Percentiles rank a stretch among this genome's conserved stretches.
phyloP scores from a whole-genome alignment of 768 basidiomycete genomes.

The Chalciporus pseudorubinellus region DNA sequence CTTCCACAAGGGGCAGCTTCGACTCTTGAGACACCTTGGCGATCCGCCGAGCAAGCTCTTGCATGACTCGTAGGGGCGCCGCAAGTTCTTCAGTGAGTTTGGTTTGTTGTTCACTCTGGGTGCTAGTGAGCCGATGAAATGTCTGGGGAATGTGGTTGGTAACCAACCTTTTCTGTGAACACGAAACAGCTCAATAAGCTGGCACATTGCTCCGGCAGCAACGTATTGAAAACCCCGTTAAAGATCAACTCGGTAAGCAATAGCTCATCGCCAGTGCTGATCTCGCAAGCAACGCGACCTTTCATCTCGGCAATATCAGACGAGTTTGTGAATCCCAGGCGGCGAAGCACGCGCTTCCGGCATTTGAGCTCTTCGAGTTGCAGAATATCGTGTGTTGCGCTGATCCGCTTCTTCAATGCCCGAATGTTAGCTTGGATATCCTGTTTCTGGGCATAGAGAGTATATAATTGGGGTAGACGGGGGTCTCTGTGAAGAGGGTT shows the following conservation, averaged over 20 bases:
- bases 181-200: constrained; percentile 97
- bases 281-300: constrained; percentile 97
- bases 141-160: neutral
- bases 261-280: constrained; percentile 95
- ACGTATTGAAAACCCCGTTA: constrained; percentile 90
- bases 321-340: constrained; percentile 84
- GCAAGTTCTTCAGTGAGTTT: constrained; percentile 93
- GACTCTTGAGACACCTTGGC: constrained; percentile 97
- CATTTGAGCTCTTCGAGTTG: constrained; percentile 96
- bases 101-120: constrained; percentile 78
- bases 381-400: constrained; percentile 86
- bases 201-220: constrained; percentile 90
- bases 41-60: constrained; percentile 91
- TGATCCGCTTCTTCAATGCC: constrained; percentile 79
- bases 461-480: constrained; percentile 77
- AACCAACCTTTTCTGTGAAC: constrained; percentile 86
- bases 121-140: neutral
- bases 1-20: constrained; percentile 84
- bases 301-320: constrained; percentile 97
- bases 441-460: constrained; percentile 75
- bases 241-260: constrained; percentile 96
- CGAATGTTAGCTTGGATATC: constrained; percentile 67
- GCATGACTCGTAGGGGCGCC: constrained; percentile 89
- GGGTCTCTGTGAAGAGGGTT: constrained; percentile 79
- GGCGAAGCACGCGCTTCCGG: constrained; percentile 88